Percentiles rank a stretch among this genome's conserved stretches.
Evolutionary conservation across 2,329 filamentous ascomycete species (phyloP).

Genomic region (Ilyonectria robusta): DNA sequence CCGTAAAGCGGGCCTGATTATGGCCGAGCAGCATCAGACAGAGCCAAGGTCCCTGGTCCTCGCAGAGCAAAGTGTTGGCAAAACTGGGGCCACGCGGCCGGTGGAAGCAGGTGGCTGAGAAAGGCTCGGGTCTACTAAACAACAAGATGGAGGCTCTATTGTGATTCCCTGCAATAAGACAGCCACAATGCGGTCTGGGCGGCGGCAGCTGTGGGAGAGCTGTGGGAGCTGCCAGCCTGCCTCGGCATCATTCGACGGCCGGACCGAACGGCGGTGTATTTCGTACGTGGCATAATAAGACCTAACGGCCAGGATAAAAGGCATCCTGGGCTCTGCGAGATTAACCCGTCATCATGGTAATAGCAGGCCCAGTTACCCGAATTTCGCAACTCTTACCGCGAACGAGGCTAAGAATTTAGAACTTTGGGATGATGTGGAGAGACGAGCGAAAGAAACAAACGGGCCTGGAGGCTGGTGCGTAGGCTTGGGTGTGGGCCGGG

Average conservation of each 20-base stretch:
- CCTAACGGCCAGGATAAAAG: neutral
- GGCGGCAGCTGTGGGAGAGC: neutral
- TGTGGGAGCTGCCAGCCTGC: neutral
- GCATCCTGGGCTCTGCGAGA: conserved; percentile 1
- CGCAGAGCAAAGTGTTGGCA: neutral
- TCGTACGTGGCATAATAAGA: conserved; percentile 8
- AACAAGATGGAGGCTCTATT: neutral
- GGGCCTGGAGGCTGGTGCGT: conserved; percentile 3
- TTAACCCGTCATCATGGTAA: conserved; percentile 7
- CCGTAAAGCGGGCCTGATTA: conserved; percentile 6
- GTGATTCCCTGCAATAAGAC: conserved; percentile 14
- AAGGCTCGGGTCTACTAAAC: neutral
- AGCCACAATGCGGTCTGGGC: conserved; percentile 11
- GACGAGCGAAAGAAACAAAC: conserved; percentile 22
- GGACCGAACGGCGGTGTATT: too few species aligned
- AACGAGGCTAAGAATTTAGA: neutral
- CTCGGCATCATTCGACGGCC: neutral
- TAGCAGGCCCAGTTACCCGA: neutral
- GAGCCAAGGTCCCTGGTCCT: neutral
- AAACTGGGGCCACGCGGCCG: conserved; percentile 11
- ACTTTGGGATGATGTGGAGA: conserved; percentile 14
- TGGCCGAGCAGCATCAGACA: conserved; percentile 1
- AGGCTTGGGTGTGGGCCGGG: conserved; percentile 4
- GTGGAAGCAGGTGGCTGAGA: conserved; percentile 12
- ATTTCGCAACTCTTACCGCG: conserved; percentile 16